Evolutionary conservation across 1,139 yeast species (phyloP), one percentile per base, ranked within the genome.

Genomic region (Pichia terricola): DNA sequence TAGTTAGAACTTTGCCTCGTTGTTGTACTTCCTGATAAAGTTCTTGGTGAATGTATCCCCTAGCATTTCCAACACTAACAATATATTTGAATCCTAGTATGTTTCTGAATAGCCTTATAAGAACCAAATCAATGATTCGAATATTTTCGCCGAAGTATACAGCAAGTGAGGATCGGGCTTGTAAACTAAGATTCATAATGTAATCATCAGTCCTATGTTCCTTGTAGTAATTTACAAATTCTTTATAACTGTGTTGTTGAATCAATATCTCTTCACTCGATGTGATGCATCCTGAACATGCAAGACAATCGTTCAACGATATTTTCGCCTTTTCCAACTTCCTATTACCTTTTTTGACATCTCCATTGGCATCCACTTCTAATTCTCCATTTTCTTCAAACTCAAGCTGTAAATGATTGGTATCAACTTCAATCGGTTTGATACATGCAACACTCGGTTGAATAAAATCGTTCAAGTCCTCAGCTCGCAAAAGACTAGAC

Each of bases 251-350:
- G 62, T 91, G 98, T 54, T 87, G 81, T 3, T 95, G 87, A 37
- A 91, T 85, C 42, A 91, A 67, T 26, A 91, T 89, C 53, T 89
- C 95, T 59, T 91, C 99, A 11, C 96, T 95, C 9, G 95, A 85
- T 0, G 98, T 91, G 49, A 91, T 88, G 62, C 99, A 91, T 2
- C 99, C 99, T 3, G 95, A 81, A 58, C 99, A 91, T 0, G 98
- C 98, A 43, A 91, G 68, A 63, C 99, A 91, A 67, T 91, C 99
- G 8, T 89, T 80, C 39, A 91, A 65, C 3, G 94, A 83, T 42
- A 91, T 91, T 54, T 85, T 91, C 0, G 96, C 98, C 40, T 89
- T 82, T 34, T 81, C 73, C 7, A 88, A 69, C 36, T 67, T 6
- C 80, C 42, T 42, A 6, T 10, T 11, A 11, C 33, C 11, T 11